Evolutionary conservation across 331 rosid species (phyloP).

Genomic region (Malus hybrid): DNA sequence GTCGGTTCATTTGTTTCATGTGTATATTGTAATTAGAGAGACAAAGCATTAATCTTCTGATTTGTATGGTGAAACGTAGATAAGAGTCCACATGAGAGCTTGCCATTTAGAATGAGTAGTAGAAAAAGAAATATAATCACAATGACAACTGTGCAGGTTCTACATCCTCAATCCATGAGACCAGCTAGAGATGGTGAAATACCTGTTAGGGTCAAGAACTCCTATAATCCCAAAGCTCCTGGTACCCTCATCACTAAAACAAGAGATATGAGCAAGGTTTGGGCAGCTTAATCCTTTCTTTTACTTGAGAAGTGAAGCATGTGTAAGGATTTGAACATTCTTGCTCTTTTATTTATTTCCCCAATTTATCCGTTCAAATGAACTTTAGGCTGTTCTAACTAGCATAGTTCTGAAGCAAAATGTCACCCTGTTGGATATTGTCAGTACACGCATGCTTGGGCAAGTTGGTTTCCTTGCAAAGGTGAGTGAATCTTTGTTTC

Average conservation of each 20-base stretch:
- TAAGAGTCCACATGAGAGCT: background rate
- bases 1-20: background rate
- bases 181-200: slow-evolving; percentile 83
- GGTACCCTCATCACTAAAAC: slow-evolving; percentile 72
- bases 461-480: slow-evolving; percentile 82
- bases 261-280: slow-evolving; percentile 83
- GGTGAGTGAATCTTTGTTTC: slow-evolving; percentile 33
- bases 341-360: background rate
- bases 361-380: background rate
- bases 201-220: slow-evolving; percentile 91
- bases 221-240: slow-evolving; percentile 78
- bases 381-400: slow-evolving; percentile 59
- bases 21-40: background rate
- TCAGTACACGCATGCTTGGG: slow-evolving; percentile 90
- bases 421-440: slow-evolving; percentile 84
- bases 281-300: background rate
- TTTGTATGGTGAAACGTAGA: background rate
- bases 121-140: background rate
- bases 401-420: slow-evolving; percentile 78
- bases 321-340: slow-evolving; percentile 5
- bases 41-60: background rate
- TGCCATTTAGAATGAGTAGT: background rate
- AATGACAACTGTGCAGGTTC: slow-evolving; percentile 34
- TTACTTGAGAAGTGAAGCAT: background rate
- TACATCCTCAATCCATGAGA: slow-evolving; percentile 91